Conservation (phyloP, 2,329 filamentous ascomycete genomes). For the Colletotrichum paranaense region DNA sequence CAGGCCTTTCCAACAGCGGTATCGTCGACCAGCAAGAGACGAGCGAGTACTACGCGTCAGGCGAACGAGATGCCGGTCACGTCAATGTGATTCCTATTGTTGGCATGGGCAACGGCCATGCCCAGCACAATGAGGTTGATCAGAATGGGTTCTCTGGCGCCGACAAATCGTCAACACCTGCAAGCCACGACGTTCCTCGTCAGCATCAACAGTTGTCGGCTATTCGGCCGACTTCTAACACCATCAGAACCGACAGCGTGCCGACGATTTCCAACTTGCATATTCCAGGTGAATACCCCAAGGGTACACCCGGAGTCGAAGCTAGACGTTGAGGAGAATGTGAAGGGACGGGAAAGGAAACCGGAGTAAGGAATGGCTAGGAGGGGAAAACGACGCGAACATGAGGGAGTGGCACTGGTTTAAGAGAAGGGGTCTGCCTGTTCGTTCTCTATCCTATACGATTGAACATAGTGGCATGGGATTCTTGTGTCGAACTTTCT, state of each 20-base stretch:
- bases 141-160: background rate
- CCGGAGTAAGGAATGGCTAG: background rate
- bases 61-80: background rate
- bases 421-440: background rate
- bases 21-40: background rate
- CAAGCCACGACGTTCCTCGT: background rate
- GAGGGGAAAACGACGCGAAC: background rate
- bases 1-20: background rate
- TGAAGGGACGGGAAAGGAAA: background rate
- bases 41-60: background rate
- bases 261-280: constrained; percentile 74
- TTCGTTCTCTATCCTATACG: background rate
- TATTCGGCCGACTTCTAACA: constrained; percentile 41
- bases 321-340: background rate
- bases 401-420: background rate
- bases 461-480: background rate
- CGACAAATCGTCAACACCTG: background rate
- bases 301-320: constrained; percentile 33
- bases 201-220: constrained; percentile 21
- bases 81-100: background rate
- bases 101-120: background rate
- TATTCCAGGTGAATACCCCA: constrained; percentile 76
- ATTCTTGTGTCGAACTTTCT: background rate
- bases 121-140: background rate
- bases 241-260: constrained; percentile 53